A percentile compares a stretch with the other conserved stretches of the same genome.
These are phyloP conservation scores for Exophiala xenobiotica DNA, from an alignment of 2,329 filamentous ascomycete genomes.

Conservation along the genomic window DNA sequence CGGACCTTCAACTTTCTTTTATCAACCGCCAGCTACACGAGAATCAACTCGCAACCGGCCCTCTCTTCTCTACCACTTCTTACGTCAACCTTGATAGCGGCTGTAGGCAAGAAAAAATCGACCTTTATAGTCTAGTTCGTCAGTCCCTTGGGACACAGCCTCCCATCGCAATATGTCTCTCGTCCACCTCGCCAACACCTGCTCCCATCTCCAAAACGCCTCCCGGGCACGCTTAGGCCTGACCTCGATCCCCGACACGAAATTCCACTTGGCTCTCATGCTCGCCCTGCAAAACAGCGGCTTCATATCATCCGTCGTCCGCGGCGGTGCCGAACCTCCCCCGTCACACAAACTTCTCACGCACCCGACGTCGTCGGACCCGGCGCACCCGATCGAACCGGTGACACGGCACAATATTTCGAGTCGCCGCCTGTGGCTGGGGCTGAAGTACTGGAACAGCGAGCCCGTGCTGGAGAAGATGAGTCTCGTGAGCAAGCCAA, in stretches of 20 bases:
- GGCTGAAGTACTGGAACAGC: conserved; percentile 85
- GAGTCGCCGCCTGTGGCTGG: conserved; percentile 76
- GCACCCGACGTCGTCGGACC: conserved; percentile 43
- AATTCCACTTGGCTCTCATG: conserved; percentile 73
- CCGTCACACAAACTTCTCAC: conserved; percentile 54
- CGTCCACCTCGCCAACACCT: conserved; percentile 73
- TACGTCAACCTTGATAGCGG: too few relatives aligned
- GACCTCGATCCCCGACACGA: conserved; percentile 77
- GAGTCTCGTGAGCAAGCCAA: conserved; percentile 69
- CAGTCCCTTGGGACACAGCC: neutral
- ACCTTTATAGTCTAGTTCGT: neutral
- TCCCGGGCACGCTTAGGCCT: conserved; percentile 78
- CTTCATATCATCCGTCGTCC: conserved; percentile 76
- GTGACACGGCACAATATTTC: conserved; percentile 71
- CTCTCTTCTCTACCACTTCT: too few relatives aligned
- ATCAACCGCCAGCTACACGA: too few relatives aligned
- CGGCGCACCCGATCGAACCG: conserved; percentile 44
- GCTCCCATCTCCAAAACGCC: conserved; percentile 89
- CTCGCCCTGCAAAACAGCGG: conserved; percentile 79
- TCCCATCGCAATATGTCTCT: conserved; percentile 61
- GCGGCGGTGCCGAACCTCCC: conserved; percentile 63
- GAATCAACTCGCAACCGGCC: too few relatives aligned
- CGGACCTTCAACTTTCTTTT: too few relatives aligned
- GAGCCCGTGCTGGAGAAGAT: conserved; percentile 72
- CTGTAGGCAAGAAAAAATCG: too few relatives aligned